phyloP scores from a whole-genome alignment of 768 basidiomycete species.

The Zangia roseola region DNA sequence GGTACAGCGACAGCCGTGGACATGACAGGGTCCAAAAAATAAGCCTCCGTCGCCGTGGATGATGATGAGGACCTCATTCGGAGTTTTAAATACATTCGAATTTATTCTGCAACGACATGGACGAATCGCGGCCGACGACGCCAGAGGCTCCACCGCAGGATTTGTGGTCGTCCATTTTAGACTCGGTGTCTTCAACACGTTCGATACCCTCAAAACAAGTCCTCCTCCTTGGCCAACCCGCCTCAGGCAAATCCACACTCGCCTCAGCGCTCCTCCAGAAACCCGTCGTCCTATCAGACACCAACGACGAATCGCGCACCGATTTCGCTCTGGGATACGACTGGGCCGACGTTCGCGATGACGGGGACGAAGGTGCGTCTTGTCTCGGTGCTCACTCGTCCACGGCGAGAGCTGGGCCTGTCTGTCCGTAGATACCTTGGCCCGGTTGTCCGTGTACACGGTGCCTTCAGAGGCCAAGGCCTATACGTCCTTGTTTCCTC shows the following conservation, averaged over 20 bases:
- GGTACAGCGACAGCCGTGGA: slow-evolving; percentile 50
- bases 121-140: slow-evolving; percentile 57
- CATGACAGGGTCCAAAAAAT: slow-evolving; percentile 31
- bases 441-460: slow-evolving; percentile 88
- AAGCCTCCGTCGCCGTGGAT: slow-evolving; percentile 6
- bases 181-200: slow-evolving; percentile 79
- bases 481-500: slow-evolving; percentile 70
- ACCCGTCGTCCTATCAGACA: slow-evolving; percentile 48
- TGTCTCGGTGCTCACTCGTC: not conserved
- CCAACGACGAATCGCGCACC: slow-evolving; percentile 54
- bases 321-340: slow-evolving; percentile 93
- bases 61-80: slow-evolving; percentile 12
- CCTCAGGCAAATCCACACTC: slow-evolving; percentile 76
- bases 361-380: slow-evolving; percentile 88
- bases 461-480: slow-evolving; percentile 77
- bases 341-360: slow-evolving; percentile 87
- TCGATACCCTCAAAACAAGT: slow-evolving; percentile 86
- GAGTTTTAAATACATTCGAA: slow-evolving; percentile 23
- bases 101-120: slow-evolving; percentile 19
- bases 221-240: slow-evolving; percentile 77
- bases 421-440: slow-evolving; percentile 67
- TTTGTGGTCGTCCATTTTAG: slow-evolving; percentile 91
- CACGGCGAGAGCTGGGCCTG: not conserved
- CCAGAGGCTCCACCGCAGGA: slow-evolving; percentile 77
- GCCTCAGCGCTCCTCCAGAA: slow-evolving; percentile 72